Evolutionary conservation across 805 yeast genomes (phyloP), one percentile per base, ranked within the genome.

Genomic region (Ogataea sp.): DNA sequence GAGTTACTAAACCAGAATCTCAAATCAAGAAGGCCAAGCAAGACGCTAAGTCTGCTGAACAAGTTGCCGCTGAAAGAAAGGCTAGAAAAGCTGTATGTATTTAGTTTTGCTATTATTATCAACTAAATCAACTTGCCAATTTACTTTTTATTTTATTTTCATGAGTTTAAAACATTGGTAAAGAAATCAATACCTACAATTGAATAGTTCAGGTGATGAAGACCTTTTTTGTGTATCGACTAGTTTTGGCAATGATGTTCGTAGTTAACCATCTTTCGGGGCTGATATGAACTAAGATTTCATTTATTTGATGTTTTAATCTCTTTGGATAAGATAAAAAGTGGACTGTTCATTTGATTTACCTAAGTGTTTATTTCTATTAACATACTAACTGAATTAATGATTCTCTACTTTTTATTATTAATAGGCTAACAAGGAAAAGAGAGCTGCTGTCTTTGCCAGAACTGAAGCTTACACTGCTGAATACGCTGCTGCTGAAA

Each of bases 391-490:
- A 33, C 36, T 34, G 14, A 34, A 17, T 14, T 16, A 5, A 11
- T n/a, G n/a, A n/a, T 24, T 35, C 30, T 33, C 11, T 35, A 27
- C 20, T 34, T 29, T 32, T 42, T 20, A 18, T 41, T 27, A 34
- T 33, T 21, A 41, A 39, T 43, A 67, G 73, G 64, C 68, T 46
- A 57, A 62, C 62, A 65, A 67, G 56, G 70, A 63, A 55, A 68
- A 68, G 67, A 65, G 65, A 58, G 66, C 62, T 45, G 66, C 65
- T 47, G 44, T 62, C 53, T 83, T 81, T 70, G 83, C 85, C 69
- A 85, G 97, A 81, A 87, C 95, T 64, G 95, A 93, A 75, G 87
- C 88, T 74, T 88, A 89, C 88, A 81, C 82, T 68, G 72, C 82
- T 75, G 97, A 89, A 77, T 89, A 89, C 84, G 78, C 75, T 60